Evolutionary conservation across 2,329 filamentous ascomycete genomes (phyloP).

Genomic region (Aspergillus neotritici): DNA sequence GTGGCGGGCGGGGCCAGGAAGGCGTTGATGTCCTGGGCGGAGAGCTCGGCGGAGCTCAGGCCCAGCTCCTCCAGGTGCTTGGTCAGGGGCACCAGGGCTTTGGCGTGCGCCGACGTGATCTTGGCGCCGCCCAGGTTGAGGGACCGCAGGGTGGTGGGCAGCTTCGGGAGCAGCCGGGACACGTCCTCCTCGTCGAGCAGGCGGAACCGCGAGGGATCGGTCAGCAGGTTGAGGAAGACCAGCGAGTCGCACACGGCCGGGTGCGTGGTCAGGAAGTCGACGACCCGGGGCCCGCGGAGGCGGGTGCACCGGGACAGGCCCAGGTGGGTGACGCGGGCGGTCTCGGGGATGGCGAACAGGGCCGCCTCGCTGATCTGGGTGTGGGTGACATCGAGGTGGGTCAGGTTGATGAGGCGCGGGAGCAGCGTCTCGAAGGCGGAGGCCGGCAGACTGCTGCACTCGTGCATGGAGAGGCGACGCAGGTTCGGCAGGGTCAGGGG

Average conservation of each 20-base stretch:
- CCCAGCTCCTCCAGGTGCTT: constrained; percentile 73
- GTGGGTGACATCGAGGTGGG: constrained; percentile 73
- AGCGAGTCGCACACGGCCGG: constrained; percentile 61
- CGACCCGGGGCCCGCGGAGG: constrained; percentile 60
- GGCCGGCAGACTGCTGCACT: constrained; percentile 66
- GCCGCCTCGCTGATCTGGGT: constrained; percentile 69
- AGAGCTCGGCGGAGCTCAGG: constrained; percentile 60
- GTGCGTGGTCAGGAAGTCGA: constrained; percentile 66
- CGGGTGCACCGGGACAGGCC: constrained; percentile 71
- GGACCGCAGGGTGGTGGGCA: constrained; percentile 64
- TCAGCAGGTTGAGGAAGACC: constrained; percentile 66
- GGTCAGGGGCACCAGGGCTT: constrained; percentile 58
- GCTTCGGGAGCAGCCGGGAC: constrained; percentile 56
- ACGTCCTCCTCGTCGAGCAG: constrained; percentile 63
- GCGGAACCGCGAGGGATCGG: constrained; percentile 66
- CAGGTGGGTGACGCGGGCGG: constrained; percentile 68
- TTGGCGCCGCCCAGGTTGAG: constrained; percentile 70
- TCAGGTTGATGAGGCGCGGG: constrained; percentile 63
- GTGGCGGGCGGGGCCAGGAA: constrained; percentile 45
- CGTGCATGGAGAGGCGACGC: constrained; percentile 68
- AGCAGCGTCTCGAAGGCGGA: constrained; percentile 63
- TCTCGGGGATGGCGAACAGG: constrained; percentile 63
- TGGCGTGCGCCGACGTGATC: constrained; percentile 60
- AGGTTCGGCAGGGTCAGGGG: constrained; percentile 54
- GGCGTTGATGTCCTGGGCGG: constrained; percentile 59